Conservation (phyloP, 2,329 filamentous ascomycete genomes). For the Ophiosphaerella herpotricha region DNA sequence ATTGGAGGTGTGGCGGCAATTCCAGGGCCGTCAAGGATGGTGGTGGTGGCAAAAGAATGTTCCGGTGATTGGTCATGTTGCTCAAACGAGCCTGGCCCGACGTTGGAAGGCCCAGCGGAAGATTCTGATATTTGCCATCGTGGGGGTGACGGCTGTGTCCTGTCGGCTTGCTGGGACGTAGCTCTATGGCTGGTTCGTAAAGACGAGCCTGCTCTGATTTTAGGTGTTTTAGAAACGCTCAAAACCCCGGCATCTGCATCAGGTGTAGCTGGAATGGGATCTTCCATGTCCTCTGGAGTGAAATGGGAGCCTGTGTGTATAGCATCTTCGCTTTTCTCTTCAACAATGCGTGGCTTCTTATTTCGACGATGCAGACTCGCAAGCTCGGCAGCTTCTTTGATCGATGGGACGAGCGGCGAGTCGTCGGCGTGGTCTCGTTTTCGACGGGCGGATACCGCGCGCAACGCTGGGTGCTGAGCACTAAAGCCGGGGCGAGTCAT, state of each 20-base stretch:
- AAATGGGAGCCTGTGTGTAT: conserved; percentile 23
- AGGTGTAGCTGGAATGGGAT: conserved; percentile 42
- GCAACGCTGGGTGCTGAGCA: conserved; percentile 21
- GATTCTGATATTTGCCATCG: conserved; percentile 33
- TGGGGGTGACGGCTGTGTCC: conserved; percentile 12
- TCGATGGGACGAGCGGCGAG: conserved; percentile 58
- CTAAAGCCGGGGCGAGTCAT: conserved; percentile 35
- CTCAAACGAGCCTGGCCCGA: conserved; percentile 14
- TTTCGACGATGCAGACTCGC: conserved; percentile 55
- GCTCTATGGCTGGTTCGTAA: conserved; percentile 22
- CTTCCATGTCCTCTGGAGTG: conserved; percentile 42
- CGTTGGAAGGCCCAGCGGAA: conserved; percentile 27
- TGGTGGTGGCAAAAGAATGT: conserved; percentile 29
- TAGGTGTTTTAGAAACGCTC: conserved; percentile 27
- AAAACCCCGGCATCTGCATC: conserved; percentile 41
- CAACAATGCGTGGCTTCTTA: conserved; percentile 52
- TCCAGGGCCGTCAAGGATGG: conserved; percentile 48
- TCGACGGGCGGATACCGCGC: conserved; percentile 41
- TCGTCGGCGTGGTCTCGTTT: conserved; percentile 47
- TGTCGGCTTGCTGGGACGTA: conserved; percentile 22
- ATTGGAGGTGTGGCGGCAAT: conserved; percentile 76
- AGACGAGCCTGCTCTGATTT: conserved; percentile 20
- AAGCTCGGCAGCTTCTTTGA: conserved; percentile 59
- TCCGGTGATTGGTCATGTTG: conserved; percentile 21
- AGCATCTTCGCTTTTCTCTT: conserved; percentile 23